Evolutionary conservation across 306 rosid species (phyloP).

Genomic region (Ormosia semicastrata): DNA sequence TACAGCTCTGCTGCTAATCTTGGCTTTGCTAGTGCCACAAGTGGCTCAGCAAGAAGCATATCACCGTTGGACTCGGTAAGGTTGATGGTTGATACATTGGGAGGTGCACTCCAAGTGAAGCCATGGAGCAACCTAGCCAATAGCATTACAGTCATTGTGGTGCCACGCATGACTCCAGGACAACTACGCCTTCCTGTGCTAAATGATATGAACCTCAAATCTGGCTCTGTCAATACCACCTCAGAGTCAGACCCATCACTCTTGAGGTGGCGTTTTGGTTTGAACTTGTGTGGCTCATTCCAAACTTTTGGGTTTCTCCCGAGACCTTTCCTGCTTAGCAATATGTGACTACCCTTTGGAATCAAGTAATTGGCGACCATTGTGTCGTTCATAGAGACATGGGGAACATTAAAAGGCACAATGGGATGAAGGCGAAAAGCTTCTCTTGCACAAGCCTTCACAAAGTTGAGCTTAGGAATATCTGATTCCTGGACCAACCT

Average conservation of each 20-base stretch:
- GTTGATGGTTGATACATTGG: background rate
- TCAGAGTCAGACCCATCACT: background rate
- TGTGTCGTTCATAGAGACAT: conserved; percentile 25
- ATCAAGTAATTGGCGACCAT: conserved; percentile 33
- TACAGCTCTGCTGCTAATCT: conserved; percentile 6
- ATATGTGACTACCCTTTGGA: conserved; percentile 47
- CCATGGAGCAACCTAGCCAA: conserved; percentile 39
- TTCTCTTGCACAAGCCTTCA: conserved; percentile 43
- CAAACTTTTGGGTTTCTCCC: conserved; percentile 39
- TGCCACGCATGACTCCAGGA: conserved; percentile 37
- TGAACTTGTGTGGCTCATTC: conserved; percentile 32
- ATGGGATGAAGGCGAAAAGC: conserved; percentile 50
- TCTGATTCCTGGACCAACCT: conserved; percentile 45
- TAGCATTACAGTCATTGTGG: conserved; percentile 38
- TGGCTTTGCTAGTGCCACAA: conserved; percentile 11
- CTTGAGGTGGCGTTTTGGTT: conserved; percentile 37
- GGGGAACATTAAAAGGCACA: conserved; percentile 41
- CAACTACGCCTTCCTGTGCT: conserved; percentile 46
- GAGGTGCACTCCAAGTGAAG: conserved; percentile 43
- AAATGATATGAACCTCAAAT: conserved; percentile 34
- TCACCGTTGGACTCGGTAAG: background rate
- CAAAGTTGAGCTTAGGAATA: conserved; percentile 40
- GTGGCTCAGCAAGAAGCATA: background rate
- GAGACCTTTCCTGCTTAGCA: conserved; percentile 34
- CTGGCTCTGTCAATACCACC: conserved; percentile 15